Base-by-base conservation (phyloP, 2,329 filamentous ascomycete genomes). In the Fusarium vanettenii region DNA sequence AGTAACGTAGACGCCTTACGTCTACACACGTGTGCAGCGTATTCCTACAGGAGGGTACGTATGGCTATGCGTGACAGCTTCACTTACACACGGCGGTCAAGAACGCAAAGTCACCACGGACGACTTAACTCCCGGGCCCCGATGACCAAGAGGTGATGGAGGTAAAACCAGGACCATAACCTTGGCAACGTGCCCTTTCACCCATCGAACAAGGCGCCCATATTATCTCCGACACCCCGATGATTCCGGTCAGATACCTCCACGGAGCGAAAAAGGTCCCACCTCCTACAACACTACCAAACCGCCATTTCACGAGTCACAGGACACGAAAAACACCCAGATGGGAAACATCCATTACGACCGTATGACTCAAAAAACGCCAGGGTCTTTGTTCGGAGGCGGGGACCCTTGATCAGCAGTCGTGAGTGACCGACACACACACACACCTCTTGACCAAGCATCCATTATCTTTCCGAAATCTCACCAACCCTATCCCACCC, bases 221-320 rank as follows among this genome's bases (percentile, higher is more conserved):
- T 37, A 33, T 56, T 63, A 63, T 72, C 50, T 63, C 72, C 69
- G 72, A 67, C n/a, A 7, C 55, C 59, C 72, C 72, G 72, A 70
- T 64, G 61, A 61, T 41, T 41, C 72, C 61, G 72, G 22, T 16
- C 43, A 55, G 39, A 31, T 18, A 56, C 37, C 29, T 41, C 35
- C 20, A 39, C 7, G 20, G 16, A n/a, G 22, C 55, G n/a, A 25
- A 48, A 45, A 48, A 25, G 27, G 45, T 43, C 66, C 55, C 50
- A 65, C 20, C 64, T 43, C 43, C 25, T 18, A 27, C 33, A 39
- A 39, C 61, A 39, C 25, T 16, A 41, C 35, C 20, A 56, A 35
- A 41, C 41, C 41, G 43, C 64, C 48, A 50, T 67, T 43, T 43
- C 25, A 29, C 56, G 57, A 68, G 63, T 74, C 71, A 73, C 71